These are phyloP conservation scores for Neolentinus lepideus DNA, from an alignment of 1,284 basidiomycete genomes.

Conservation along the genomic window DNA sequence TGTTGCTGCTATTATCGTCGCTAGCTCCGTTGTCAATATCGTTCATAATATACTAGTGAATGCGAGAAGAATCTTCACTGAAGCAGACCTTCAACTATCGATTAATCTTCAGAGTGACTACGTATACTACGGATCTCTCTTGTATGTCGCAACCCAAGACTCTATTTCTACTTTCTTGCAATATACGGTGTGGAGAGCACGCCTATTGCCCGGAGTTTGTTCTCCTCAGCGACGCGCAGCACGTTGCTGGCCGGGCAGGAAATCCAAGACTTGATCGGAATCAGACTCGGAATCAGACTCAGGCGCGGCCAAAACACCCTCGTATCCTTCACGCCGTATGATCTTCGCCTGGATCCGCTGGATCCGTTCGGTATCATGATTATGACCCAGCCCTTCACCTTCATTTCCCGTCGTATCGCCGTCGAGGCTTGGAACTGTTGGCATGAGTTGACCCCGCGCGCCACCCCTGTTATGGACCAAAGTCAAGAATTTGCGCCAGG, in stretches of 20 bases:
- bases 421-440: neutral
- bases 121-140: neutral
- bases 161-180: no score
- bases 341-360: neutral
- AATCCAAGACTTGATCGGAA: neutral
- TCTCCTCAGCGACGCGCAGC: no score
- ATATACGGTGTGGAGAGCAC: no score
- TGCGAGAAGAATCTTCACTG: no score
- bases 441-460: neutral
- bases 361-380: neutral
- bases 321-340: neutral
- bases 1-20: neutral
- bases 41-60: neutral
- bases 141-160: no score
- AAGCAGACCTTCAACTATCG: no score
- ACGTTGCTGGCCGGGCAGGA: neutral
- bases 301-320: neutral
- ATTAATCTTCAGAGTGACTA: no score
- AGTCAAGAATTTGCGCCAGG: conserved; percentile 48
- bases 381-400: neutral
- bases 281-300: neutral
- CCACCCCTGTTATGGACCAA: conserved; percentile 37
- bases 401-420: neutral
- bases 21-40: neutral
- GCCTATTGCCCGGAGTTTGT: no score